phyloP scores from a whole-genome alignment of 768 basidiomycete genomes.

The Albatrellus ellisii region DNA sequence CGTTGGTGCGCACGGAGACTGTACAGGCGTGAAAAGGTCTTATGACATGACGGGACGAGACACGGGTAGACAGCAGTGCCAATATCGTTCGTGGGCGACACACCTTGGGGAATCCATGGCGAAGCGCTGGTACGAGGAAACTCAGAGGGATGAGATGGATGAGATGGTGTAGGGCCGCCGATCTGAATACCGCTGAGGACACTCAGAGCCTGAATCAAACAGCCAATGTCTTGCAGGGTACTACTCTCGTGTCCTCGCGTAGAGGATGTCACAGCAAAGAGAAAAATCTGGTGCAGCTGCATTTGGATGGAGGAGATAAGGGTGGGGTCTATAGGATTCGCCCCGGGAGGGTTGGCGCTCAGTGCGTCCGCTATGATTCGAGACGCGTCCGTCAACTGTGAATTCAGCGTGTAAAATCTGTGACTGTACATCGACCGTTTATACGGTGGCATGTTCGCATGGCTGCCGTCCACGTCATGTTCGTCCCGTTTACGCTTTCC shows the following conservation, averaged over 20 bases:
- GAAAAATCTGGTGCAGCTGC: conserved; percentile 63
- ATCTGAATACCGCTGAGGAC: conserved; percentile 72
- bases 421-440: conserved; percentile 16
- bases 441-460: conserved; percentile 22
- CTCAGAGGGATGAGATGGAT: conserved; percentile 19
- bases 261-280: conserved; percentile 60
- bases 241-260: conserved; percentile 34
- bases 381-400: conserved; percentile 48
- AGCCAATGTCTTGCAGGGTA: conserved; percentile 59
- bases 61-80: conserved; percentile 76
- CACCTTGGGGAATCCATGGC: conserved; percentile 12
- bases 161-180: conserved; percentile 18
- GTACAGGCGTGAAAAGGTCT: conserved; percentile 58
- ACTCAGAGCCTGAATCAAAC: conserved; percentile 73
- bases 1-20: conserved; percentile 61
- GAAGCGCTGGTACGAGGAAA: conserved; percentile 14
- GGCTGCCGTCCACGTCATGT: neutral
- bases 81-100: conserved; percentile 25
- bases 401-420: conserved; percentile 31
- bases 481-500: conserved; percentile 70
- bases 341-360: conserved; percentile 1
- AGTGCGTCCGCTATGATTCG: conserved; percentile 41
- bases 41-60: conserved; percentile 47
- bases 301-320: conserved; percentile 60
- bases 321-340: conserved; percentile 30